Base-by-base conservation (phyloP, 2,329 filamentous ascomycete species). In the Penicillium sp. region DNA sequence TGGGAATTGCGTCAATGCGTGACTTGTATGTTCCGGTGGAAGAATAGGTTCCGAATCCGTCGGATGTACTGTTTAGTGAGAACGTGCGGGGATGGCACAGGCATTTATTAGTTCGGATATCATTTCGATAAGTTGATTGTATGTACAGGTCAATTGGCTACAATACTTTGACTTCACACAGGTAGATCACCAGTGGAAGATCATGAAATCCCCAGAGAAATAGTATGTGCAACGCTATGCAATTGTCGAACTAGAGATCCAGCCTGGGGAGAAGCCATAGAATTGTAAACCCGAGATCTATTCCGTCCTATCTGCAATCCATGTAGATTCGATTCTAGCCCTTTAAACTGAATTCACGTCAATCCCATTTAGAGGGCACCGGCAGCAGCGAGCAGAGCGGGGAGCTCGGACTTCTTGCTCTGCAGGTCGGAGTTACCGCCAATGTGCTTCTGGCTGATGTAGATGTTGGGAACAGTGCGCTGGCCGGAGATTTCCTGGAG, bases 361-460 rank as follows among this genome's bases (percentile, higher is more conserved):
- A 43, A 29, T 3, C 19, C 4, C 3, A 21, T 60, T 65, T 74
- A 90, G 7, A 88, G 60, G 65, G 88, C 88, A 69, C 83, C 83
- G 62, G 86, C 88, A 48, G 80, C 80, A 78, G 84, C 83, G 73
- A 91, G 78, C 66, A 95, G 76, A 31, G 70, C 69, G 65, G 86
- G 83, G 53, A 98, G 78, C 64, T 96, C 74, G 13, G 60, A 63
- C 76, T 85, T 85, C 77, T 83, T 85, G 53, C 79, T 82, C 79
- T 93, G 88, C 63, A 96, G 77, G 68, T 95, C 93, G 25, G 92
- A 96, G 85, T 98, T 98, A 67, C 95, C 95, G 62, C 95, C 95
- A 75, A 99, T 96, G 79, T 97, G 93, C 81, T 96, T 81, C 80
- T 92, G 80, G 68, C 80, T 80, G 78, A 99, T 98, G 83, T 90